Evolutionary conservation across 1,284 basidiomycete species (phyloP).

Genomic region (Irpex sp.): DNA sequence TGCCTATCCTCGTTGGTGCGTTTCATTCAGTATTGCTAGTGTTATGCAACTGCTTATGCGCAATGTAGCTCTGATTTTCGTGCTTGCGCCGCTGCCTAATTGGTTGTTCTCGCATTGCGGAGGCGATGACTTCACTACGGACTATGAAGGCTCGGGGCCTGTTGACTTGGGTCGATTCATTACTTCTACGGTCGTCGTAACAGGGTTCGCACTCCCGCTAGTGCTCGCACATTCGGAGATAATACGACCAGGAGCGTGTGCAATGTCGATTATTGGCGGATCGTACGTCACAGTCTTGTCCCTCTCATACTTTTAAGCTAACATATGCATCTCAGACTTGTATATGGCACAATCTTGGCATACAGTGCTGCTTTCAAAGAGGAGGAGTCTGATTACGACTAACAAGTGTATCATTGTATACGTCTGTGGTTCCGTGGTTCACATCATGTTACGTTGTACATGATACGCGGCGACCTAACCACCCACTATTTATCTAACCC

Average conservation of each 20-base stretch:
- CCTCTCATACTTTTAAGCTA: neutral
- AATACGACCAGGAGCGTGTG: slow-evolving; percentile 82
- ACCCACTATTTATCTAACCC: neutral
- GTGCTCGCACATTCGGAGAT: slow-evolving; percentile 91
- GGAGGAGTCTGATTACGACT: slow-evolving; percentile 74
- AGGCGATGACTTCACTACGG: slow-evolving; percentile 77
- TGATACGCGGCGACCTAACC: neutral
- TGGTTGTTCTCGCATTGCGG: slow-evolving; percentile 85
- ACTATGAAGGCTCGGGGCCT: slow-evolving; percentile 59
- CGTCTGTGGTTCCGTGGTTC: neutral
- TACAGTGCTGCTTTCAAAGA: slow-evolving; percentile 84
- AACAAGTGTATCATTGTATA: slow-evolving; percentile 3
- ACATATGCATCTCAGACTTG: slow-evolving; percentile 50
- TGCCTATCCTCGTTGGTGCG: slow-evolving; percentile 94
- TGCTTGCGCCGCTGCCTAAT: slow-evolving; percentile 94
- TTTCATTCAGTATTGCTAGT: slow-evolving; percentile 15
- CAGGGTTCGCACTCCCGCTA: slow-evolving; percentile 91
- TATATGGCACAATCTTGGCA: slow-evolving; percentile 91
- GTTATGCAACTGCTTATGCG: no score
- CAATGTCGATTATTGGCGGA: slow-evolving; percentile 94
- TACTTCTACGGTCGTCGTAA: slow-evolving; percentile 86
- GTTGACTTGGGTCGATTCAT: slow-evolving; percentile 89
- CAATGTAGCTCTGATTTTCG: slow-evolving; percentile 83
- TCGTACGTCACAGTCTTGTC: slow-evolving; percentile 46
- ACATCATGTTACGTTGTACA: slow-evolving; percentile 4